Base-by-base conservation (phyloP, 257 asterid species). In the Echites panduratus region DNA sequence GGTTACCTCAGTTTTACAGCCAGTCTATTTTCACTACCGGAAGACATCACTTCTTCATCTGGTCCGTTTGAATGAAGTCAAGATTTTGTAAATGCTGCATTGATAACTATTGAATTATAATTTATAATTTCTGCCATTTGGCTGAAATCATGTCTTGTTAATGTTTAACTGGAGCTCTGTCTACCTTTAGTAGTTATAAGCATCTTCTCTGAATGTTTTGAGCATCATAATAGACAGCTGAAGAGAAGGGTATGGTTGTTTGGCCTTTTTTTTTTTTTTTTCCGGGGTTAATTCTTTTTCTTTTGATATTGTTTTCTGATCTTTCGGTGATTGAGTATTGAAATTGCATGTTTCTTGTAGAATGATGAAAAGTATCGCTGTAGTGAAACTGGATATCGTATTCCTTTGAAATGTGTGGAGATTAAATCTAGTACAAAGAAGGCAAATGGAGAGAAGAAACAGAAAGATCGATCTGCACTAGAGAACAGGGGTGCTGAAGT, bases 381-480 rank as follows among this genome's bases (percentile, higher is more conserved):
- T 73, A 89, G 95, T 50, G 99, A 94, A 86, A 94, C 99, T 79
- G 97, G 89, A 73, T 94, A 94, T 76, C 99, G 96, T 73, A 89
- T 94, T 71, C 97, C 97, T 47, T 82, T 94, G 75, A 89, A 91
- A 80, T 94, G 99, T 84, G 79, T 79, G 73, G 84, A 87, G 45
- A 72, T 73, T 68, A 85, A 79, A 70, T 75, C 87, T 70, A 78
- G 35, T 70, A 75, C 87, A 11, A 74, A 88, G 77, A 86, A 83
- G 47, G 74, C 79, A 65, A 79, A 84, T 56, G 77, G 40, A 62
- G 61, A 70, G 49, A 87, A 71, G 59, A 85, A 87, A 59, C 79
- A 77, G 58, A 84, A 84, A 66, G 79, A 76, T 50, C 88, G 96
- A 64, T 88, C 94, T 73, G 82, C 81, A 67, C 88, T 91, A 62